Evolutionary conservation across 1,284 basidiomycete species (phyloP).

Genomic region (Moesziomyces globuligerus): DNA sequence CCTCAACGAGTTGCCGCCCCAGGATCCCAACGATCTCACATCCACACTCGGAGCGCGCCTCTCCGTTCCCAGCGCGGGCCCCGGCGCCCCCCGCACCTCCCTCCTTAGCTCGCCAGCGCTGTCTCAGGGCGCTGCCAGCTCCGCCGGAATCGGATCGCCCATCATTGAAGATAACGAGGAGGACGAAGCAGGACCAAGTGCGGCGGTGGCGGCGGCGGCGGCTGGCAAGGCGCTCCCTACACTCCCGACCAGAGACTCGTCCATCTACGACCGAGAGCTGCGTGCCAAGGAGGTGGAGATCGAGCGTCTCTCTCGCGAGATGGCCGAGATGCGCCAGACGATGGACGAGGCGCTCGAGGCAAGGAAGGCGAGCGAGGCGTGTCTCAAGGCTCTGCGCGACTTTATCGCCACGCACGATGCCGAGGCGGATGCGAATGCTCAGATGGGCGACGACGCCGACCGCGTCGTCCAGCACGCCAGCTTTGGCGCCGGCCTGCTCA

Average conservation of each 20-base stretch:
- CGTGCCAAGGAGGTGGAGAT: constrained; percentile 57
- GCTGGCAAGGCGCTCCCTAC: constrained; percentile 17
- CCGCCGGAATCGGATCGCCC: constrained; percentile 37
- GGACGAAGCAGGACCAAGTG: constrained; percentile 11
- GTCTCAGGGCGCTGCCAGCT: constrained; percentile 43
- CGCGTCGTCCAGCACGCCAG: constrained; percentile 30
- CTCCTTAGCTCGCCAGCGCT: constrained; percentile 36
- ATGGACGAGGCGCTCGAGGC: constrained; percentile 61
- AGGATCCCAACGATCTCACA: constrained; percentile 11
- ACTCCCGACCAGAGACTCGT: constrained; percentile 18
- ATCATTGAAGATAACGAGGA: constrained; percentile 51
- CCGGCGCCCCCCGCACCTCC: constrained; percentile 12
- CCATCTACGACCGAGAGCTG: constrained; percentile 39
- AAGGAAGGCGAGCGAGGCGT: constrained; percentile 60
- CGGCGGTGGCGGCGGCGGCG: not conserved
- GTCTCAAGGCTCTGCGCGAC: constrained; percentile 56
- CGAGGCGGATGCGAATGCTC: constrained; percentile 36
- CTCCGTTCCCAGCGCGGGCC: constrained; percentile 15
- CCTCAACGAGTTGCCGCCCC: constrained; percentile 8
- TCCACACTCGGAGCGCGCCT: constrained; percentile 24
- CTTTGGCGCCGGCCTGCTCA: constrained; percentile 43
- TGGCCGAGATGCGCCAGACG: constrained; percentile 43
- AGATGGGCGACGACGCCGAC: constrained; percentile 37
- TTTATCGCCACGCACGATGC: constrained; percentile 49
- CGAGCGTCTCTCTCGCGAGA: constrained; percentile 45